These are phyloP conservation scores for Trichosanthes truncata DNA, from an alignment of 306 rosid species.

Conservation along the genomic window DNA sequence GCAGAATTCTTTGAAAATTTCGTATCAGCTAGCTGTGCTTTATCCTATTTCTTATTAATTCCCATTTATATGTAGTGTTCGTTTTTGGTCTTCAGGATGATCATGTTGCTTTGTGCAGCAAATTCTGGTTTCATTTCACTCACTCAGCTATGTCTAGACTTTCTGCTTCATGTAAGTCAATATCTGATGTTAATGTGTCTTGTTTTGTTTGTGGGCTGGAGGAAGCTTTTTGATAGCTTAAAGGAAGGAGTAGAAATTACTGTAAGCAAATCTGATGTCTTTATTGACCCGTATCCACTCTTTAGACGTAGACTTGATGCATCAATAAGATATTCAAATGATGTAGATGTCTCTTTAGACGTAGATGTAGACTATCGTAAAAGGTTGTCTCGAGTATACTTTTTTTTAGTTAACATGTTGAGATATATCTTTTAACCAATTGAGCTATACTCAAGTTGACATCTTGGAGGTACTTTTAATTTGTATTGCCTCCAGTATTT, in stretches of 20 bases:
- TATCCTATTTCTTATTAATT: neutral
- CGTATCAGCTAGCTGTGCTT: neutral
- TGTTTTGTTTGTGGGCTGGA: neutral
- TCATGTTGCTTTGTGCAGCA: neutral
- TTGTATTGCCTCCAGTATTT: too few species aligned
- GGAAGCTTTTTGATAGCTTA: neutral
- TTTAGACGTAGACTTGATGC: neutral
- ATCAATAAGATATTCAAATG: neutral
- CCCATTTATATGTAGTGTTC: neutral
- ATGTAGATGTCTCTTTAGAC: neutral
- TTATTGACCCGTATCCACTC: neutral
- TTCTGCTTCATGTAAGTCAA: neutral
- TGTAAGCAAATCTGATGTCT: neutral
- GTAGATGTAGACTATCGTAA: too few species aligned
- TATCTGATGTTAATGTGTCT: neutral
- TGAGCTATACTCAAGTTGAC: neutral
- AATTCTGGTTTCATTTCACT: constrained; percentile 1
- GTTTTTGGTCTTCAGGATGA: neutral
- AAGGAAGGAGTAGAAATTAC: neutral
- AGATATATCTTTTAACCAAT: too few species aligned
- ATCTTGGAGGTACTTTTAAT: too few species aligned
- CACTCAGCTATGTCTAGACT: neutral
- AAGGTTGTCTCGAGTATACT: too few species aligned
- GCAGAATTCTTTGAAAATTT: neutral
- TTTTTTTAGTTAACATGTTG: too few species aligned